phyloP scores from a whole-genome alignment of 2,329 filamentous ascomycete genomes.

The Westerdykella sp. region DNA sequence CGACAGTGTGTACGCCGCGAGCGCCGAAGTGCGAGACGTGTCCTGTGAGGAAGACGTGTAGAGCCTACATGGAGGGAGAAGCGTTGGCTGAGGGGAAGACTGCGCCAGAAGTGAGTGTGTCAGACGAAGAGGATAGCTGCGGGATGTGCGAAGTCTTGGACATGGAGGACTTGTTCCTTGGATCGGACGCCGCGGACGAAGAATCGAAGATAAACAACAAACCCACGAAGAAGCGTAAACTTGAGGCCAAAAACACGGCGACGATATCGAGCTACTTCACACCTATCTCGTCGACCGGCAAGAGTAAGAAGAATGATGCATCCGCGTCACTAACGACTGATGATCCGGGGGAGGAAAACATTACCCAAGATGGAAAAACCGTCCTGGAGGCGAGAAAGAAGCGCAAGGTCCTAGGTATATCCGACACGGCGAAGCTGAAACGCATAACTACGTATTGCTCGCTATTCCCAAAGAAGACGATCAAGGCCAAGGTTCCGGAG shows the following conservation, averaged over 20 bases:
- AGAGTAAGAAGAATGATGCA: neutral
- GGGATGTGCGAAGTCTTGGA: constrained; percentile 23
- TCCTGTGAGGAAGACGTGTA: constrained; percentile 29
- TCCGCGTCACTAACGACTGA: constrained; percentile 3
- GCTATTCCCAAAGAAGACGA: constrained; percentile 30
- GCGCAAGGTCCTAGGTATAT: constrained; percentile 14
- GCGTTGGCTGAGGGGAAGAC: constrained; percentile 14
- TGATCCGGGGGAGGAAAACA: constrained; percentile 1
- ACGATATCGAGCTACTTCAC: constrained; percentile 30
- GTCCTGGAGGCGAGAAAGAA: constrained; percentile 12
- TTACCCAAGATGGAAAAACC: neutral
- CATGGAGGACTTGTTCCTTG: constrained; percentile 22
- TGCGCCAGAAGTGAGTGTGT: constrained; percentile 2
- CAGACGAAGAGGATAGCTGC: constrained; percentile 30
- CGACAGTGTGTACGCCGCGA: constrained; percentile 55
- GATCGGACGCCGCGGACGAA: constrained; percentile 11
- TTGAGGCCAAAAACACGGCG: constrained; percentile 12
- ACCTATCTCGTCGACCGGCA: constrained; percentile 12
- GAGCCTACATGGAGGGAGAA: constrained; percentile 28
- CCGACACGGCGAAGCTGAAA: constrained; percentile 5
- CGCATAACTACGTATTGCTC: constrained; percentile 24
- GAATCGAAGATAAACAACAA: constrained; percentile 4
- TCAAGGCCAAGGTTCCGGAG: constrained; percentile 31
- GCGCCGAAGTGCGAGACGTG: constrained; percentile 46
- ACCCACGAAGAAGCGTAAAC: constrained; percentile 21